Evolutionary conservation across 257 asterid genomes (phyloP).

Genomic region (Gentiana dahurica): DNA sequence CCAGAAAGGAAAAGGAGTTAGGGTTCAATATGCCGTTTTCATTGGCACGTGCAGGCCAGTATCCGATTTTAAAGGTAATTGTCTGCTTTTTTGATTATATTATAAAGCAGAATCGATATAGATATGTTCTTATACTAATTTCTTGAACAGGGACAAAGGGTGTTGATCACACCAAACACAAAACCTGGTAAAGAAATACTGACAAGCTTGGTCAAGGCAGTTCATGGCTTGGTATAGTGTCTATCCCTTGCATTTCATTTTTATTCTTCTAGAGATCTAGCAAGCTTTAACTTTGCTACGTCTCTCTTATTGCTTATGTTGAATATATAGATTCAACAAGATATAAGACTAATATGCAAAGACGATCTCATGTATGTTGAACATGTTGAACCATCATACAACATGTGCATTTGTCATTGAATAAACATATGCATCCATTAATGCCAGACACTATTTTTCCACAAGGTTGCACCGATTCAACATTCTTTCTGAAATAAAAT

Average conservation of each 20-base stretch:
- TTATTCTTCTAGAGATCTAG: neutral
- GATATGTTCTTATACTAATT: slow-evolving; percentile 14
- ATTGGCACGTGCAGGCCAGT: slow-evolving; percentile 60
- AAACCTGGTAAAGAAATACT: slow-evolving; percentile 87
- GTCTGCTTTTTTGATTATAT: slow-evolving; percentile 6
- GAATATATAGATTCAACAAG: no score
- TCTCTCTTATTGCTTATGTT: no score
- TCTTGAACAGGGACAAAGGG: slow-evolving; percentile 64
- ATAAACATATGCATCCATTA: no score
- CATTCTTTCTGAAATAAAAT: no score
- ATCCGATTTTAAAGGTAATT: slow-evolving; percentile 72
- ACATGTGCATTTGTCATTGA: no score
- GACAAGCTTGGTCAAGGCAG: slow-evolving; percentile 67
- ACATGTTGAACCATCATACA: no score
- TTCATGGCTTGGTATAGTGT: slow-evolving; percentile 71
- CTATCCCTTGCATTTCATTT: slow-evolving; percentile 5
- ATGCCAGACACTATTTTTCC: no score
- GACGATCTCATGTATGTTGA: no score
- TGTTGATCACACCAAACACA: slow-evolving; percentile 76
- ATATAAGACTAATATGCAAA: no score
- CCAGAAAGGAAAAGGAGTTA: slow-evolving; percentile 68
- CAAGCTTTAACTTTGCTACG: no score
- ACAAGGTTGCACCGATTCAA: no score
- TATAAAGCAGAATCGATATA: slow-evolving; percentile 2
- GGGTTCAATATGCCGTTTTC: slow-evolving; percentile 85